Conservation (phyloP, 345 rosid genomes). For the Dimocarpus longan region DNA sequence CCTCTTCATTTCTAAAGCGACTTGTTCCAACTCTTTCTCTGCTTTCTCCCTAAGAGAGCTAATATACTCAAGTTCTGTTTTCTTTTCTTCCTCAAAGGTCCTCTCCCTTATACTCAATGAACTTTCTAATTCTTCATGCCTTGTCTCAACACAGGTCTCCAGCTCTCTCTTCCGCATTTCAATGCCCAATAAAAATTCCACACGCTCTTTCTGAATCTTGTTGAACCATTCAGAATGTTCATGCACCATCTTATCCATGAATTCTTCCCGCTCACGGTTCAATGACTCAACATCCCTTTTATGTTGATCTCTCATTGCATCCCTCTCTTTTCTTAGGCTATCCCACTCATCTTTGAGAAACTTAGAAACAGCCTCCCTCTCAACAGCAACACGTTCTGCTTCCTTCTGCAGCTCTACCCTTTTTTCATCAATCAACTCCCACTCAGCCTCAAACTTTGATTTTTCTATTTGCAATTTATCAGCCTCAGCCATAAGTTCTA, state of each 20-base stretch:
- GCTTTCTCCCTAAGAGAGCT: constrained; percentile 65
- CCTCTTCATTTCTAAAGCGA: constrained; percentile 65
- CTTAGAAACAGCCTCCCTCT: constrained; percentile 64
- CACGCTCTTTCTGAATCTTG: constrained; percentile 84
- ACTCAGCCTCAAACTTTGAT: constrained; percentile 83
- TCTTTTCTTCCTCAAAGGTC: constrained; percentile 82
- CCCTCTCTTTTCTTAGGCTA: constrained; percentile 69
- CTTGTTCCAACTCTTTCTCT: constrained; percentile 70
- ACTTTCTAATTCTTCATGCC: constrained; percentile 81
- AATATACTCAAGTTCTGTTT: constrained; percentile 60
- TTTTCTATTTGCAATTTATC: constrained; percentile 77
- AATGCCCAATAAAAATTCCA: constrained; percentile 73
- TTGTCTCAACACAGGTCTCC: constrained; percentile 70
- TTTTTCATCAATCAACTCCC: constrained; percentile 95
- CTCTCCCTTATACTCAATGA: constrained; percentile 71
- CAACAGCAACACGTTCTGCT: constrained; percentile 54
- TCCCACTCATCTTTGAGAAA: constrained; percentile 84
- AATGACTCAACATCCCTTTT: constrained; percentile 60
- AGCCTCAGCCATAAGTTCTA: constrained; percentile 74
- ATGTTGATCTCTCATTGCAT: constrained; percentile 66
- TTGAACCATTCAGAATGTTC: constrained; percentile 87
- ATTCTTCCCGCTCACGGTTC: constrained; percentile 79
- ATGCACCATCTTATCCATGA: constrained; percentile 71
- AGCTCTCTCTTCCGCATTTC: constrained; percentile 85
- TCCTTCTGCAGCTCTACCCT: constrained; percentile 73